These are phyloP conservation scores for Huntiella omanensis DNA, from an alignment of 2,329 filamentous ascomycete genomes.

Conservation along the genomic window DNA sequence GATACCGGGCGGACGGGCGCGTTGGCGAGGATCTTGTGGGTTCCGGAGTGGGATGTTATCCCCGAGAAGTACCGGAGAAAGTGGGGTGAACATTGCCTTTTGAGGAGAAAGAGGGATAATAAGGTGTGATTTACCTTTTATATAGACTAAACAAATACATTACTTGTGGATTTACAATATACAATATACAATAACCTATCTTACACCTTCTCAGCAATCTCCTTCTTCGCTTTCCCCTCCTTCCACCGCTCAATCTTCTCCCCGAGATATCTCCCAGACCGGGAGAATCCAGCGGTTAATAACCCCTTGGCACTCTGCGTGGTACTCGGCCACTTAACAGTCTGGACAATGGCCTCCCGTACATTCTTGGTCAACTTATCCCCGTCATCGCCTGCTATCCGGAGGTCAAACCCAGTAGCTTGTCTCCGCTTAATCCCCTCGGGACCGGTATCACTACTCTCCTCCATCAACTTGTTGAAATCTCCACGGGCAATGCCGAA, in stretches of 20 bases:
- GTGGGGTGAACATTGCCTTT: conserved; percentile 79
- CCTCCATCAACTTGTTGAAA: conserved; percentile 69
- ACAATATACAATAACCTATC: no score
- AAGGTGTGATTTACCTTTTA: neutral
- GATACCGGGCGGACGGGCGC: conserved; percentile 58
- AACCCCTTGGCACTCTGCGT: conserved; percentile 71
- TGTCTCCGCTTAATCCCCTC: conserved; percentile 51
- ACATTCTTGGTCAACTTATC: conserved; percentile 52
- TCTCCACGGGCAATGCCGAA: conserved; percentile 69
- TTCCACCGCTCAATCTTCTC: conserved; percentile 61
- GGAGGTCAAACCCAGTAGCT: conserved; percentile 68
- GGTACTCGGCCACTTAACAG: conserved; percentile 81
- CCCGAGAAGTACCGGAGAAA: conserved; percentile 51
- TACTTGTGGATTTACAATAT: no score
- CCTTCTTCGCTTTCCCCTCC: conserved; percentile 21
- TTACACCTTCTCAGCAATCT: neutral
- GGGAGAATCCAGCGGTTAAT: conserved; percentile 54
- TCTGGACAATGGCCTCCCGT: conserved; percentile 61
- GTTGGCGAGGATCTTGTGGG: conserved; percentile 61
- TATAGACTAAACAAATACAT: neutral
- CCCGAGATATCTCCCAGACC: conserved; percentile 54
- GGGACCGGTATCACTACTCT: conserved; percentile 51
- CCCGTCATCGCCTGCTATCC: conserved; percentile 54
- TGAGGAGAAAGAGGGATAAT: conserved; percentile 21
- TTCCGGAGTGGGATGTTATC: conserved; percentile 52